phyloP scores from a whole-genome alignment of 768 basidiomycete genomes.

The Rhizopogon sp. region DNA sequence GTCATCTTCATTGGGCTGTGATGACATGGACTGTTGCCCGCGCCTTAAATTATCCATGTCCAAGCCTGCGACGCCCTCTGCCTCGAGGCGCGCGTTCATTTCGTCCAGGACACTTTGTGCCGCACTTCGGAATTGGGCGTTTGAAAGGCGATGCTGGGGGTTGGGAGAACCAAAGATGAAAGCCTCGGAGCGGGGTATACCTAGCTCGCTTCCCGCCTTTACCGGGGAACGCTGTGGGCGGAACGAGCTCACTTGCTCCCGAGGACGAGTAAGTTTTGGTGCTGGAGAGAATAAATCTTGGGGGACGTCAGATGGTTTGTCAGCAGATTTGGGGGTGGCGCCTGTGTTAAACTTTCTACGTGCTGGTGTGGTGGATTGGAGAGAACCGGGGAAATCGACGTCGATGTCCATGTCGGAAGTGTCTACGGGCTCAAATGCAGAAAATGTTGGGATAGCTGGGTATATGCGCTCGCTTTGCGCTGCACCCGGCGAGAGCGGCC shows the following conservation, averaged over 20 bases:
- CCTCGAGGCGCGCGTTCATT: slow-evolving; percentile 70
- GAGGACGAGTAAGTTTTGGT: slow-evolving; percentile 12
- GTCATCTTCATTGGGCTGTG: background rate
- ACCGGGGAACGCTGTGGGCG: slow-evolving; percentile 12
- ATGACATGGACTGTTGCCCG: background rate
- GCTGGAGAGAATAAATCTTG: slow-evolving; percentile 39
- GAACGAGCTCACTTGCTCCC: slow-evolving; percentile 8
- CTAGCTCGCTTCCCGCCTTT: slow-evolving; percentile 1
- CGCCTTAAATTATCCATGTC: slow-evolving; percentile 40
- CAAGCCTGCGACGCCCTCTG: slow-evolving; percentile 49
- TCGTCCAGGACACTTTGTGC: slow-evolving; percentile 74
- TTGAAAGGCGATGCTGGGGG: slow-evolving; percentile 56
- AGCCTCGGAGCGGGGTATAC: slow-evolving; percentile 30
- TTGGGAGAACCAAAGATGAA: slow-evolving; percentile 80
- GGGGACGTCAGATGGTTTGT: slow-evolving; percentile 27
- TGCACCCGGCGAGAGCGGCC: slow-evolving; percentile 36
- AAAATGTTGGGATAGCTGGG: slow-evolving; percentile 32
- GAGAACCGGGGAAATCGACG: slow-evolving; percentile 32
- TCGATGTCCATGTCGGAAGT: slow-evolving; percentile 30
- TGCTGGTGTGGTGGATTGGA: slow-evolving; percentile 14
- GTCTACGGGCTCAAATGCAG: slow-evolving; percentile 25
- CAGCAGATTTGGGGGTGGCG: slow-evolving; percentile 19
- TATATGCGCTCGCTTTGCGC: slow-evolving; percentile 29
- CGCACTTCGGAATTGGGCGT: slow-evolving; percentile 60
- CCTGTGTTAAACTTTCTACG: slow-evolving; percentile 21